Conservation (phyloP, 208 protist genomes). For the Crithidia thermophila region DNA sequence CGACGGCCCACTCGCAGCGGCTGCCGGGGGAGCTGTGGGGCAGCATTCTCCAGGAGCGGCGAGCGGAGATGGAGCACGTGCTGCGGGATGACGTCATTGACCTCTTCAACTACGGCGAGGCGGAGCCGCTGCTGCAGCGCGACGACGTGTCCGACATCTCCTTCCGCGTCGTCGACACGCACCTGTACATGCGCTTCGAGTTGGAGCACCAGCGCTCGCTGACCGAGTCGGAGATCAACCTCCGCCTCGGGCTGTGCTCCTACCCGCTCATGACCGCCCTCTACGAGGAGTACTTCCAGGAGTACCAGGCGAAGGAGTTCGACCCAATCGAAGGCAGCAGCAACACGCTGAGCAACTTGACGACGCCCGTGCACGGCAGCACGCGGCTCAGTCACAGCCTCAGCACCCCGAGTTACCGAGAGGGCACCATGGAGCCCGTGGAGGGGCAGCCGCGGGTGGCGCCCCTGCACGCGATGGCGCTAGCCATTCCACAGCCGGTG, state of each 20-base stretch:
- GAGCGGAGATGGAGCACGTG: conserved; percentile 17
- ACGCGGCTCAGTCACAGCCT: conserved; percentile 9
- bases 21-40: conserved; percentile 47
- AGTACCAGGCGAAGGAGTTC: conserved; percentile 27
- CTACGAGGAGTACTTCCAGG: conserved; percentile 44
- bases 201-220: conserved; percentile 39
- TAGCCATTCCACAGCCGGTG: conserved; percentile 1
- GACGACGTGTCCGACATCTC: conserved; percentile 30
- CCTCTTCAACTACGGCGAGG: conserved; percentile 46
- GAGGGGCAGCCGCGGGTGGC: background rate
- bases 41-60: conserved; percentile 17
- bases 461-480: conserved; percentile 2
- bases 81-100: conserved; percentile 41
- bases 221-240: conserved; percentile 42
- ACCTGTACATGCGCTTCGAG: conserved; percentile 38
- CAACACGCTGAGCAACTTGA: conserved; percentile 12
- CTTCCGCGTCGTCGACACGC: conserved; percentile 29
- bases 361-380: background rate
- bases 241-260: conserved; percentile 33
- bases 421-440: too few relatives aligned
- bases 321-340: conserved; percentile 26
- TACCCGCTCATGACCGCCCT: conserved; percentile 39
- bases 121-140: conserved; percentile 2
- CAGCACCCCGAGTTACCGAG: background rate
- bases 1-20: conserved; percentile 34